Evolutionary conservation across 208 protist species (phyloP), one percentile per base, ranked within the genome.

Genomic region (Acanthamoeba royreba): DNA sequence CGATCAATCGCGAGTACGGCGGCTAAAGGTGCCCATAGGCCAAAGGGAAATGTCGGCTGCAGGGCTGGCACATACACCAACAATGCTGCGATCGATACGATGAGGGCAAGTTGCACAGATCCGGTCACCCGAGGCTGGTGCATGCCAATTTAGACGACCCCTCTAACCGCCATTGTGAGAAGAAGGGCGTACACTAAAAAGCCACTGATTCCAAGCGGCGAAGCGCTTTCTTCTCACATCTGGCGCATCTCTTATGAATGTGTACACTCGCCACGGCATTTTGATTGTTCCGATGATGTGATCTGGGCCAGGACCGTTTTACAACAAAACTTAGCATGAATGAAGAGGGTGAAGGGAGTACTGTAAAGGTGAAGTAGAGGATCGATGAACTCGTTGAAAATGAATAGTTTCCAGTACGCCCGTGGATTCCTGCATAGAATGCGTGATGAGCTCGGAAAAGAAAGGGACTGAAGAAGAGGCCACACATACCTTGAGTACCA

Each of bases 11-110:
- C 45, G 17, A 88, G 45, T 19, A 88, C 81, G 46, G 45, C 81
- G 81, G 81, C 45, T 1, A 88, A 31, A 19, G 81, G 81, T 9
- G 81, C 81, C 81, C 81, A 88, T 15, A 88, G 81, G 13, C 81
- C 81, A n/a, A 88, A 88, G 4, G 81, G 81, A 47, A 88, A 88
- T 3, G 31, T 88, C n/a, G 81, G 61, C 81, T 88, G 81, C 45
- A 88, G 81, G 46, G 45, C 61, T 9, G 81, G 81, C 1, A 88
- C 17, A 31, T 61, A 88, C 33, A 88, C 81, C 19, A 88, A 47
- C 46, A 88, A 17, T 40, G 45, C 33, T 15, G 81, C 81, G 35
- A 88, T n/a, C 33, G 81, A 40, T 5, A 88, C 81, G 33, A 43
- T 88, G 4, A 88, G 81, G 19, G 49, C 81, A 40, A 88, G 46